Conservation (phyloP, 2,329 filamentous ascomycete species). For the Berkeleyomyces basicola region DNA sequence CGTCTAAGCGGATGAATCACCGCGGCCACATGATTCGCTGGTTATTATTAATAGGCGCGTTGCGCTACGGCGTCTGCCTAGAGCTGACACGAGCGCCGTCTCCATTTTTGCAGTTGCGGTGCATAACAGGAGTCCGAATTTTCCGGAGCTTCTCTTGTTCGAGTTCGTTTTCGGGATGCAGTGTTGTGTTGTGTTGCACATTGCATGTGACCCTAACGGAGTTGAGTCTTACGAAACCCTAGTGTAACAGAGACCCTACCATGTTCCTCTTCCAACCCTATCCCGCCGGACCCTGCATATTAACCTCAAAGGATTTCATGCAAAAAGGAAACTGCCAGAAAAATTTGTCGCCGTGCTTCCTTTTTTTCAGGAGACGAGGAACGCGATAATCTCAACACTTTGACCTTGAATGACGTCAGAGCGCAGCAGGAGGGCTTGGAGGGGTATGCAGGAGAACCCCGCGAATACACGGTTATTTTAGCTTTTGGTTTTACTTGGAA, state of each 20-base stretch:
- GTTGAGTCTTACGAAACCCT: neutral
- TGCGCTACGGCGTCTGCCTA: too few relatives aligned
- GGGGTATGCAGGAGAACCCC: neutral
- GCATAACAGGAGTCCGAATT: neutral
- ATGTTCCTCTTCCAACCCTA: too few relatives aligned
- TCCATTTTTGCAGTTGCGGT: too few relatives aligned
- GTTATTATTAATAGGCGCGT: too few relatives aligned
- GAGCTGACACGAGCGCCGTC: too few relatives aligned
- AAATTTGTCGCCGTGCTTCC: neutral
- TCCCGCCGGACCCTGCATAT: neutral
- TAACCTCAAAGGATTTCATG: too few relatives aligned
- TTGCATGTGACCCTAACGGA: neutral
- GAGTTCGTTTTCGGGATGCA: constrained; percentile 11
- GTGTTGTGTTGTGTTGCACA: neutral
- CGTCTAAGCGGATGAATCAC: too few relatives aligned
- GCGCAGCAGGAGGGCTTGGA: neutral
- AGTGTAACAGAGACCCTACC: neutral
- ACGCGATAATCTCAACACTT: neutral
- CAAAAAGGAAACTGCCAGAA: neutral
- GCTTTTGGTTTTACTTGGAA: neutral
- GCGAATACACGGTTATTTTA: neutral
- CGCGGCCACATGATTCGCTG: too few relatives aligned
- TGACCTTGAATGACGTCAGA: neutral
- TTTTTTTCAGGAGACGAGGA: neutral
- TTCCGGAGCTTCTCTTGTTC: constrained; percentile 8